Base-by-base conservation (phyloP, 75 land plant species). In the Cupressus sempervirens region DNA sequence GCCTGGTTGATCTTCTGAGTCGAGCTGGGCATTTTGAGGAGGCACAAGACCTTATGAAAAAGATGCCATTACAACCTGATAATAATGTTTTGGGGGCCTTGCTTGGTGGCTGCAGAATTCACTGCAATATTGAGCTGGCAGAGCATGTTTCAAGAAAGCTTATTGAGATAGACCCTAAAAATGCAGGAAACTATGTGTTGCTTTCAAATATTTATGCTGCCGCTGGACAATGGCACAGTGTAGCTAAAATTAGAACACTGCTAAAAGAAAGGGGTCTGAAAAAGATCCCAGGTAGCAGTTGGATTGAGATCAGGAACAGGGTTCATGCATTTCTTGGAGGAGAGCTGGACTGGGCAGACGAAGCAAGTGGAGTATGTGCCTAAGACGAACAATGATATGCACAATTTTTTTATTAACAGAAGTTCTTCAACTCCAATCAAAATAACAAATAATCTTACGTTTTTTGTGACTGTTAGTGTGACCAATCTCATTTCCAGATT, bases 231-330 rank as follows among this genome's bases (percentile, higher is more conserved):
- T 83, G 84, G 84, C 16, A 83, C 7, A 35, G 26, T n/a, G 84
- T 52, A 20, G 81, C n/a, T 23, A 36, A 83, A 81, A 68, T 52
- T 20, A 83, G 81, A 30, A 83, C n/a, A 9, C 9, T 7, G 35
- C 20, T 83, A 20, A 35, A 83, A 35, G 84, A 52, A 52, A 43
- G 26, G 84, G 65, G 52, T 18, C 18, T 83, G 84, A 45, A 67
- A 29, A 68, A 68, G 85, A 83, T 76, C 43, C 88, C 88, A 48
- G 91, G 88, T 72, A 67, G 79, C 56, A 89, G 91, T 52, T 87
- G 91, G 88, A 89, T 89, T 77, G 85, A 89, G 86, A 52, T 85
- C 14, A 82, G 85, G 53, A 52, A 75, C 65, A 13, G 45, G 23
- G 62, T 85, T 86, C 87, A 88, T 76, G n/a, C 30, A 46, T 88